Conservation (phyloP, 208 protist species). For the Porcisia hertigi region DNA sequence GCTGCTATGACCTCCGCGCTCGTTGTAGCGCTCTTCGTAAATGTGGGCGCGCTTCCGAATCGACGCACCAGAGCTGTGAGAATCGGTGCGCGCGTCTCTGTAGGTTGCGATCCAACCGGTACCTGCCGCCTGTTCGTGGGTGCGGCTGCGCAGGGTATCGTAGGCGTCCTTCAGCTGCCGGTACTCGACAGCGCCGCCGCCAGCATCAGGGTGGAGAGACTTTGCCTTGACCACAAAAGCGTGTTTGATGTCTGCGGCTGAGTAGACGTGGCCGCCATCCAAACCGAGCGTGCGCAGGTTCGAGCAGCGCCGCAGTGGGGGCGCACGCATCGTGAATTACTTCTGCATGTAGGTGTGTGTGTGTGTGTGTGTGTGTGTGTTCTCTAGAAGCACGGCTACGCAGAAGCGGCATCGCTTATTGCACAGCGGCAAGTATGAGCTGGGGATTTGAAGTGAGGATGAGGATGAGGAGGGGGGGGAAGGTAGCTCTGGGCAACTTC, state of each 20-base stretch:
- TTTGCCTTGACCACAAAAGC: constrained; percentile 38
- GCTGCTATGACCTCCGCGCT: background rate
- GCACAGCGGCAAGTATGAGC: background rate
- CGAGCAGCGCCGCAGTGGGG: background rate
- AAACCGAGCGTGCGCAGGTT: constrained; percentile 33
- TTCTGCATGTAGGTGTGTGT: background rate
- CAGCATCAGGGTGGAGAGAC: constrained; percentile 40
- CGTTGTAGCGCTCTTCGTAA: constrained; percentile 22
- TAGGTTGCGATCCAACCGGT: background rate
- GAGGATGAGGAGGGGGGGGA: constrained; percentile 10
- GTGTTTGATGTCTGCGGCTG: constrained; percentile 36
- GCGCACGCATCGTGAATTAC: background rate
- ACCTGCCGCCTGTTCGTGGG: background rate
- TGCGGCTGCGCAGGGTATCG: constrained; percentile 9
- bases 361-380: background rate
- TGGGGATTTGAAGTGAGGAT: constrained; percentile 14
- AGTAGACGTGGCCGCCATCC: constrained; percentile 12
- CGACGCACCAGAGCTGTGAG: background rate
- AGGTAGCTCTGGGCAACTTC: background rate
- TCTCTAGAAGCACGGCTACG: background rate
- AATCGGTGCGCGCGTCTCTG: background rate
- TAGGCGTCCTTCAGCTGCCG: constrained; percentile 47
- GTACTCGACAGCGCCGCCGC: constrained; percentile 37
- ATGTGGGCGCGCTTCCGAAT: constrained; percentile 9
- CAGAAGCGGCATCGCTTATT: no score